phyloP scores from a whole-genome alignment of 257 asterid genomes.

The Plantago major region DNA sequence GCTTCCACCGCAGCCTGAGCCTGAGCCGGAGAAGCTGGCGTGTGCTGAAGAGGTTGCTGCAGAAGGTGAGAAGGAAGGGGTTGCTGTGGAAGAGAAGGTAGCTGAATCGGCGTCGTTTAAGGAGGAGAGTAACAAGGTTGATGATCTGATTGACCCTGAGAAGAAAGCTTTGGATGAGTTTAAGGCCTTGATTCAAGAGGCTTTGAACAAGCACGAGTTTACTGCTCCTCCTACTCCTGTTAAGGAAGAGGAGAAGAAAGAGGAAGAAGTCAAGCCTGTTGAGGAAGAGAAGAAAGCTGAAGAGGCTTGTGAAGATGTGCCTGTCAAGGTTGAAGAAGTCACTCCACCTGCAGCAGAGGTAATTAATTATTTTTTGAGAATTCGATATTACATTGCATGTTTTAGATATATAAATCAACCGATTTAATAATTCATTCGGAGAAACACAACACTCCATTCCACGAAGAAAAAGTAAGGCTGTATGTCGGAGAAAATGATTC shows the following conservation, averaged over 20 bases:
- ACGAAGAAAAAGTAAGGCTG: no score
- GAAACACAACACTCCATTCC: no score
- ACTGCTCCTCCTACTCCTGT: constrained; percentile 41
- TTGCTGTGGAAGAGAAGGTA: constrained; percentile 25
- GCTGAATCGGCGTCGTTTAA: constrained; percentile 48
- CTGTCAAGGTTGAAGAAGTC: background rate
- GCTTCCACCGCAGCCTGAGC: constrained; percentile 26
- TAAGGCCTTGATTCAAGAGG: constrained; percentile 49
- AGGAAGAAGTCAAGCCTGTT: constrained; percentile 2
- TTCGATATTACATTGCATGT: no score
- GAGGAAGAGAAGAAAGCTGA: constrained; percentile 8
- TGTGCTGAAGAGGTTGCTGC: constrained; percentile 22
- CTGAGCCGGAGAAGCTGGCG: constrained; percentile 28
- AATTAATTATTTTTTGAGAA: no score
- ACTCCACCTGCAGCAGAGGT: no score
- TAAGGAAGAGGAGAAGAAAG: constrained; percentile 20
- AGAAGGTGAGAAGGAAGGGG: constrained; percentile 23
- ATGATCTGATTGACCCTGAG: constrained; percentile 55
- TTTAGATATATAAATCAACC: no score
- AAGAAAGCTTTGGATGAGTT: constrained; percentile 61
- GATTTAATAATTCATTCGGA: no score
- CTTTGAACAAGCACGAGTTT: constrained; percentile 53
- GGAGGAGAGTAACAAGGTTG: constrained; percentile 68
- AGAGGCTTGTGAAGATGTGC: background rate
- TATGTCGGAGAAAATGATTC: no score